A percentile compares a stretch with the other conserved stretches of the same genome.
phyloP scores from a whole-genome alignment of 208 protist genomes.

The Trypanosoma brucei region DNA sequence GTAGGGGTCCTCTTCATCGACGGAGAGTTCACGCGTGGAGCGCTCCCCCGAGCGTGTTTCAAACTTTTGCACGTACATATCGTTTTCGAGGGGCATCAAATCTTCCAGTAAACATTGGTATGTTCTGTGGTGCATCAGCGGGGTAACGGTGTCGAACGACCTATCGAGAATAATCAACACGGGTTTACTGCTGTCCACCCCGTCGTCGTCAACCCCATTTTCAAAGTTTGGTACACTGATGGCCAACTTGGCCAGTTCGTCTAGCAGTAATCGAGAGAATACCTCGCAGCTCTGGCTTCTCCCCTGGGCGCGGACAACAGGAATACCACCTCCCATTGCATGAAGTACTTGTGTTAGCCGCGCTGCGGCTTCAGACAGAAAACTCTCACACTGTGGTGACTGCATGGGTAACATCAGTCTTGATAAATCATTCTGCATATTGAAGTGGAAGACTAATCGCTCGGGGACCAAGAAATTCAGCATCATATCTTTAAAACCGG shows the following conservation, averaged over 20 bases:
- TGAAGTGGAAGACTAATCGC: constrained; percentile 61
- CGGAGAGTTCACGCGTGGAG: constrained; percentile 31
- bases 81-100: constrained; percentile 49
- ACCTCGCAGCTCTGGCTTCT: constrained; percentile 38
- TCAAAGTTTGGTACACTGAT: constrained; percentile 33
- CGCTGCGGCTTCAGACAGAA: constrained; percentile 42
- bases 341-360: constrained; percentile 57
- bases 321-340: constrained; percentile 48
- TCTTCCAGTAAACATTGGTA: constrained; percentile 85
- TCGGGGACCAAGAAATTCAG: constrained; percentile 65
- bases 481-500: constrained; percentile 62
- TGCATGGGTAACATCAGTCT: constrained; percentile 42
- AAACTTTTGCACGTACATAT: constrained; percentile 57
- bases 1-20: constrained; percentile 70
- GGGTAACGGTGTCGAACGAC: constrained; percentile 62
- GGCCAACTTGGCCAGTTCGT: constrained; percentile 35
- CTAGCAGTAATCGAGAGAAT: constrained; percentile 39
- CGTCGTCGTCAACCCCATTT: constrained; percentile 4
- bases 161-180: constrained; percentile 83
- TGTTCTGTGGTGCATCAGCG: constrained; percentile 78
- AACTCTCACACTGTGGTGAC: constrained; percentile 24
- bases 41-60: constrained; percentile 35
- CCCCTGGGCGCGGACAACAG: constrained; percentile 63
- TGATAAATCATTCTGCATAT: constrained; percentile 44
- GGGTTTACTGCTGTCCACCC: constrained; percentile 23